Percentiles rank a stretch among this genome's conserved stretches.
Conservation (phyloP, 75 land plant genomes). For the Larix kaempferi region DNA sequence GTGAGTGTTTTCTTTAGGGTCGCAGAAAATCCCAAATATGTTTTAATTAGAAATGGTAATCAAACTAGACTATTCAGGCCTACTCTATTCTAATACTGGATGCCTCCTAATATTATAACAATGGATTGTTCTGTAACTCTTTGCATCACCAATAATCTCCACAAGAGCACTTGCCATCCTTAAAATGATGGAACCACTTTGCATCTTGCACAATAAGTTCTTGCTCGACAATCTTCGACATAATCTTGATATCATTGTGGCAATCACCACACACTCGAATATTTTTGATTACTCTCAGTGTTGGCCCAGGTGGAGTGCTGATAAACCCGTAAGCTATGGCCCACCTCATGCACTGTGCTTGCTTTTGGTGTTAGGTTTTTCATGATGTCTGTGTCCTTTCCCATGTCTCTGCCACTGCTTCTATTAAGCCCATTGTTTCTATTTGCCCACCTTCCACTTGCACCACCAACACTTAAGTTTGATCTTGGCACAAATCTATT, state of each 20-base stretch:
- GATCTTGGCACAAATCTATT: neutral
- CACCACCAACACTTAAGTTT: neutral
- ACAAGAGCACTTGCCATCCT: constrained; percentile 4
- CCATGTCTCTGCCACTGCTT: neutral
- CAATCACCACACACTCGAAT: constrained; percentile 4
- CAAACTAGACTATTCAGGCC: neutral
- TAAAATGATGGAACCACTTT: constrained; percentile 6
- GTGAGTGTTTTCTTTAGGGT: too few relatives aligned
- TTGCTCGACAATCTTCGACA: neutral
- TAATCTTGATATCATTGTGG: constrained; percentile 6
- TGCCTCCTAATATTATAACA: neutral
- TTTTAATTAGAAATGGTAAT: neutral
- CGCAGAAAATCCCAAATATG: neutral
- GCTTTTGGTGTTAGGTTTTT: neutral
- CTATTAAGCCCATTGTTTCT: neutral
- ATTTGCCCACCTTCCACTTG: neutral
- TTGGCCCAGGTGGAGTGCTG: constrained; percentile 1
- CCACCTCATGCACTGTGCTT: constrained; percentile 23
- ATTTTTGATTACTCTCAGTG: constrained; percentile 1
- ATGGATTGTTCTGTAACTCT: neutral
- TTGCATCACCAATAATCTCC: constrained; percentile 7
- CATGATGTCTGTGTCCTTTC: neutral
- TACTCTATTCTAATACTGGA: too few relatives aligned
- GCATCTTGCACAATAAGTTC: constrained; percentile 4
- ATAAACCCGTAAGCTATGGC: constrained; percentile 4